These are phyloP conservation scores for Leishmania braziliensis DNA, from an alignment of 208 protist genomes.

Conservation along the genomic window DNA sequence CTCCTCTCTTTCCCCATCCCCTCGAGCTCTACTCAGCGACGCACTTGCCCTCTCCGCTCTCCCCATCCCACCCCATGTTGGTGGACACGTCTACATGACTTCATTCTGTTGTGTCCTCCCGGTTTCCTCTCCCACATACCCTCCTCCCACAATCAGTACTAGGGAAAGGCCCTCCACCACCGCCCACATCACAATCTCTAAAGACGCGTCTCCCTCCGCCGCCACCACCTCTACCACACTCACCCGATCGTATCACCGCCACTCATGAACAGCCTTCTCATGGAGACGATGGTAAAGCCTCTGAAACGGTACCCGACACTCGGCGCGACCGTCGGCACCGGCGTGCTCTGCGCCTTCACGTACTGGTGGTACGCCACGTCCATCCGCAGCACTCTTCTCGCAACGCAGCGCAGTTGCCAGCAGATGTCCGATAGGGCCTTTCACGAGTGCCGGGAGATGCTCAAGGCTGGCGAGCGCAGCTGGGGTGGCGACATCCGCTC, in stretches of 20 bases:
- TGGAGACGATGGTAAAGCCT: conserved; percentile 45
- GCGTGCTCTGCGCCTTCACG: conserved; percentile 48
- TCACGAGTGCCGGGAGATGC: conserved; percentile 63
- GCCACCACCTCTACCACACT: neutral
- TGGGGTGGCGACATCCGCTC: conserved; percentile 70
- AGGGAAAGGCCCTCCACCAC: neutral
- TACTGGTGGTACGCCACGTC: conserved; percentile 79
- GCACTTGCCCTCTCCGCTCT: too few relatives aligned
- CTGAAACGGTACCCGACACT: conserved; percentile 55
- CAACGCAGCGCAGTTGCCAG: conserved; percentile 59
- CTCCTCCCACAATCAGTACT: too few relatives aligned
- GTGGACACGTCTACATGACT: too few relatives aligned
- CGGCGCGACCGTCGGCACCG: conserved; percentile 55
- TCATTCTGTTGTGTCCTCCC: too few relatives aligned
- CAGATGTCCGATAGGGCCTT: conserved; percentile 54
- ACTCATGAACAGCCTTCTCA: conserved; percentile 50
- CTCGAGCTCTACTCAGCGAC: too few relatives aligned
- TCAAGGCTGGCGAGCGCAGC: conserved; percentile 67
- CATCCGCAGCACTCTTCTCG: conserved; percentile 48
- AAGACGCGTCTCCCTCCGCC: neutral
- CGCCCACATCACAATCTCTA: neutral
- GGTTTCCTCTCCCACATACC: too few relatives aligned
- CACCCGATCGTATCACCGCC: neutral
- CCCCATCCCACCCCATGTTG: too few relatives aligned
- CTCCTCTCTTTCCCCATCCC: too few relatives aligned